These are phyloP conservation scores for Candida awuae DNA, from an alignment of 805 yeast genomes.

Conservation along the genomic window DNA sequence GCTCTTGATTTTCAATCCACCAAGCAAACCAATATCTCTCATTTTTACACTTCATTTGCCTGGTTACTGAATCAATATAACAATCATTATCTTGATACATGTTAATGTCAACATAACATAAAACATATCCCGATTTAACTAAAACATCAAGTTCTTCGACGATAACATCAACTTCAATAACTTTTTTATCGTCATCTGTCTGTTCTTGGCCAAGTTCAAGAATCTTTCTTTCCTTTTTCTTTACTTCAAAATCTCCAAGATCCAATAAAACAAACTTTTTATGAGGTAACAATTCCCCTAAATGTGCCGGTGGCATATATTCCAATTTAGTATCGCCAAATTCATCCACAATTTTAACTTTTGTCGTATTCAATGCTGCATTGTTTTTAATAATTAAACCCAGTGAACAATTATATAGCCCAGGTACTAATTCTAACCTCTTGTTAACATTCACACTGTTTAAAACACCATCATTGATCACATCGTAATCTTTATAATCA, in stretches of 20 bases:
- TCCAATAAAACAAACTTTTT: constrained; percentile 42
- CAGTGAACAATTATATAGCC: constrained; percentile 41
- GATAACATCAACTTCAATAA: constrained; percentile 21
- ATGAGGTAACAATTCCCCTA: constrained; percentile 50
- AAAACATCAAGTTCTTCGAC: constrained; percentile 53
- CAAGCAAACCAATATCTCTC: constrained; percentile 26
- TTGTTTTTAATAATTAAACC: constrained; percentile 47
- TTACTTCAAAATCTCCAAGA: constrained; percentile 37
- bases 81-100: constrained; percentile 20
- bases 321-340: constrained; percentile 28
- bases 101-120: constrained; percentile 30
- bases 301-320: constrained; percentile 49
- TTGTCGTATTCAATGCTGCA: constrained; percentile 51
- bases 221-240: not conserved
- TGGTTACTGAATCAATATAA: constrained; percentile 1
- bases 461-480: constrained; percentile 33
- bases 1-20: constrained; percentile 27
- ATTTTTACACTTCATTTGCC: constrained; percentile 5
- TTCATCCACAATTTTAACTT: constrained; percentile 37
- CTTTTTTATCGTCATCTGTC: constrained; percentile 2
- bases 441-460: constrained; percentile 37
- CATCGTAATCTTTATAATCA: constrained; percentile 30
- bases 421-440: constrained; percentile 39
- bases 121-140: constrained; percentile 43
- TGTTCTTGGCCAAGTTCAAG: constrained; percentile 1